Conservation (phyloP, 352 stramenopile genomes). For the Phytophthora constricta region DNA sequence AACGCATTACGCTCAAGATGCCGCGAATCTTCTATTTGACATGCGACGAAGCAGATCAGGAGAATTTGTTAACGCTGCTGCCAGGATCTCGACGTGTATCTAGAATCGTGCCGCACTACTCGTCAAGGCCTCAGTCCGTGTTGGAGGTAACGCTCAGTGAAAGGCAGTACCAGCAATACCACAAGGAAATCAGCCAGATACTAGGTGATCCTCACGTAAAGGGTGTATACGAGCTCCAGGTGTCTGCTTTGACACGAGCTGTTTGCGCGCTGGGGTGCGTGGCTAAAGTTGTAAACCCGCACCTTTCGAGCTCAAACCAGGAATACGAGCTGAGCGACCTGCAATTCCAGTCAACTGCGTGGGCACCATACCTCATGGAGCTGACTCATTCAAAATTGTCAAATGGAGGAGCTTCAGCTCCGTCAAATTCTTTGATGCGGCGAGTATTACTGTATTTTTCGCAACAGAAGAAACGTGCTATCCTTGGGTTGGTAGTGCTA, state of each 20-base stretch:
- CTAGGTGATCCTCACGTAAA: slow-evolving; percentile 81
- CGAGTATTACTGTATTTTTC: slow-evolving; percentile 76
- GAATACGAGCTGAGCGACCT: slow-evolving; percentile 75
- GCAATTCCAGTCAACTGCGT: slow-evolving; percentile 76
- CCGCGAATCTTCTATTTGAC: slow-evolving; percentile 73
- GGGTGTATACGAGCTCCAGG: slow-evolving; percentile 94
- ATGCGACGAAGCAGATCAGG: slow-evolving; percentile 74
- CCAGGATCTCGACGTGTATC: slow-evolving; percentile 59
- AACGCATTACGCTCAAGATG: slow-evolving; percentile 77
- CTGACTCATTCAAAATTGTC: slow-evolving; percentile 24
- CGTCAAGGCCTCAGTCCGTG: slow-evolving; percentile 62
- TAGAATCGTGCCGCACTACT: slow-evolving; percentile 62
- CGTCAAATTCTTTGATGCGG: slow-evolving; percentile 43
- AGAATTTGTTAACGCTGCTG: slow-evolving; percentile 71
- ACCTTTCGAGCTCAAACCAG: slow-evolving; percentile 47
- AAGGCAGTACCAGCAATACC: slow-evolving; percentile 72
- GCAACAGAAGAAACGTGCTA: slow-evolving; percentile 71
- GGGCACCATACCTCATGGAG: slow-evolving; percentile 70
- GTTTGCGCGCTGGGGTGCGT: slow-evolving; percentile 94
- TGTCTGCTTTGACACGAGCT: slow-evolving; percentile 89
- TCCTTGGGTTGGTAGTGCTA: slow-evolving; percentile 58
- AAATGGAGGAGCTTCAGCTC: slow-evolving; percentile 5
- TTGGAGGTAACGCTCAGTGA: slow-evolving; percentile 78
- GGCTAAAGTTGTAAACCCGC: slow-evolving; percentile 62
- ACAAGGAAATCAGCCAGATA: slow-evolving; percentile 83